Percentiles rank a stretch among this genome's conserved stretches.
Conservation (phyloP, 2,329 filamentous ascomycete species). For the Xylaria sp. region DNA sequence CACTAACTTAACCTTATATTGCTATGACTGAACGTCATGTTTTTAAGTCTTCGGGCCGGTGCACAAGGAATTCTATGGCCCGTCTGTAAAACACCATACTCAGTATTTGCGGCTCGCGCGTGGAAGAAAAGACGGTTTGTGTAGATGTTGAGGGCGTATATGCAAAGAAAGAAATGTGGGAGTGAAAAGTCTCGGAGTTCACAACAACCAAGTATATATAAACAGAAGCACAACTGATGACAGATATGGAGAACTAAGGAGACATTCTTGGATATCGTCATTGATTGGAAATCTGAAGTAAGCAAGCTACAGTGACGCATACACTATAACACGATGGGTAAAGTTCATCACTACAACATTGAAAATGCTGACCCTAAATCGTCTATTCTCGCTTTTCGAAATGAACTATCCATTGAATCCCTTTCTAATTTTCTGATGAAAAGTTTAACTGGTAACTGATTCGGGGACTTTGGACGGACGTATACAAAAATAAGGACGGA, state of each 20-base stretch:
- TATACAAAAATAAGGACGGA: not conserved
- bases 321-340: no score
- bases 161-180: no score
- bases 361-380: not conserved
- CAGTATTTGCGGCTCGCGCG: no score
- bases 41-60: not conserved
- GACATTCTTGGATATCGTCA: no score
- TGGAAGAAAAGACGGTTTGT: no score
- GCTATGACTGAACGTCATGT: not conserved
- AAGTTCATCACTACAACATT: not conserved
- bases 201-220: no score
- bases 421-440: no score
- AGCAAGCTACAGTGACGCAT: not conserved
- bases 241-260: no score
- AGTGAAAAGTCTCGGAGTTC: no score
- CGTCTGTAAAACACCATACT: not conserved
- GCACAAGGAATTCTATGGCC: not conserved
- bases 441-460: not conserved
- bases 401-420: not conserved
- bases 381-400: not conserved
- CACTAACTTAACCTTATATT: slow-evolving; percentile 14
- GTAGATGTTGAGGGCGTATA: not conserved
- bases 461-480: not conserved
- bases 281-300: no score
- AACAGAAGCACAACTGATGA: no score